Base-by-base conservation (phyloP, 2,329 filamentous ascomycete genomes). In the Massarina eburnea region DNA sequence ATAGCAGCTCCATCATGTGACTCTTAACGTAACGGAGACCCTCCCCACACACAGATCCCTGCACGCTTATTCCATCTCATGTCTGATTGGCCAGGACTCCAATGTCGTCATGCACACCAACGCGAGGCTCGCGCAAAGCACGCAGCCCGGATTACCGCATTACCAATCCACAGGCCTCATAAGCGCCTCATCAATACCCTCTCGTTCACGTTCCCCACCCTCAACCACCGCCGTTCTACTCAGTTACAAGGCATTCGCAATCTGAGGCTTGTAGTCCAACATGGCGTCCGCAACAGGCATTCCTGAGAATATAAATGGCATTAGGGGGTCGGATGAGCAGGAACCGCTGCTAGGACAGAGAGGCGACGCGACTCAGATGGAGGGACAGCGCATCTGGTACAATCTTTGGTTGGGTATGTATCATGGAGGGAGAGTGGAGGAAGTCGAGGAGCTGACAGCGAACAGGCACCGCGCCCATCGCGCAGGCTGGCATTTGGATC, bases 401-500 rank as follows among this genome's bases (percentile, higher is more conserved):
- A 96, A 96, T 62, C 76, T 95, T 32, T 74, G 86, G 52, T 80
- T 88, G 29, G 91, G 91, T 92, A 76, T 54, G 76, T 58, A 46
- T 10, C 1, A 17, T 34, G 18, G 35, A 9, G 9, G 17, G 7
- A 34, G 24, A 45, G 34, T n/a, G n/a, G n/a, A n/a, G 15, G 30
- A 4, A 15, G 5, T 24, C 14, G 5, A 10, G 39, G n/a, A 35
- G 33, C 48, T 49, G 24, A 57, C 46, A 61, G 15, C 26, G 17
- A 30, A 26, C 22, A 94, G 91, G 90, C 52, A 95, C 91, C 14
- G 92, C 83, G 45, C 79, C 86, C 49, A 72, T 96, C 49, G 88
- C 90, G 32, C 91, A 96, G 72, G 79, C 82, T 34, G 92, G 90
- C 45, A 81, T 85, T 44, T 75, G 89, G 72, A 81, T 96, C 53